Conservation (phyloP, 2,329 filamentous ascomycete genomes). For the Aspergillus texensis region DNA sequence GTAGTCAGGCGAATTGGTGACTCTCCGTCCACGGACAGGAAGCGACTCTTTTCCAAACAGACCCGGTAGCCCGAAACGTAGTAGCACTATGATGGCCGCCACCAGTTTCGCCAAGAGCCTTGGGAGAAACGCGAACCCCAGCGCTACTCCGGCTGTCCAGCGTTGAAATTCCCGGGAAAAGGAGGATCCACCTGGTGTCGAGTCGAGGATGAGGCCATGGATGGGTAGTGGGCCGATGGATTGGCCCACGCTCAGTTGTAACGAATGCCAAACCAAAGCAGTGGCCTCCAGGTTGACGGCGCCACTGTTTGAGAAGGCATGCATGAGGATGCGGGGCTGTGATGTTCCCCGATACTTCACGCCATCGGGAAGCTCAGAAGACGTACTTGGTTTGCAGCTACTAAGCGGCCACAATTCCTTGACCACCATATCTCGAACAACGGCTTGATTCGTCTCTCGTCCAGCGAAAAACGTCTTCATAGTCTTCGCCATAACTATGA, state of each 20-base stretch:
- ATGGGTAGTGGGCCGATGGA: background rate
- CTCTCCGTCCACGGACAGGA: background rate
- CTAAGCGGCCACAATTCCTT: background rate
- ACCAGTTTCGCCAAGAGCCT: conserved; percentile 1
- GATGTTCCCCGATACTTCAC: background rate
- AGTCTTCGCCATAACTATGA: conserved; percentile 1
- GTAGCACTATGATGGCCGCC: background rate
- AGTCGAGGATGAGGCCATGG: conserved; percentile 7
- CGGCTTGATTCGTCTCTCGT: background rate
- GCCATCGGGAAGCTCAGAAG: background rate
- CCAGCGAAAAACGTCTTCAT: conserved; percentile 1
- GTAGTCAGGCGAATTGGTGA: background rate
- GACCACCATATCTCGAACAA: background rate
- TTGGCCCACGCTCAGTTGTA: background rate
- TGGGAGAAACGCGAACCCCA: conserved; percentile 8
- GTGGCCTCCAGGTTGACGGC: conserved; percentile 5
- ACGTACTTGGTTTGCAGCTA: background rate
- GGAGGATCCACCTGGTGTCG: background rate
- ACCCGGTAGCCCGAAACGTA: background rate
- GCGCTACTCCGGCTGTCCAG: conserved; percentile 3
- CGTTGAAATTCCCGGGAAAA: conserved; percentile 1
- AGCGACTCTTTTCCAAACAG: background rate
- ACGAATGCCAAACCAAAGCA: background rate
- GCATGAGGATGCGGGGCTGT: conserved; percentile 3
- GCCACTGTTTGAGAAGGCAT: conserved; percentile 10